Evolutionary conservation across 768 basidiomycete genomes (phyloP).

Genomic region (Sistotremastrum niveocremeum): DNA sequence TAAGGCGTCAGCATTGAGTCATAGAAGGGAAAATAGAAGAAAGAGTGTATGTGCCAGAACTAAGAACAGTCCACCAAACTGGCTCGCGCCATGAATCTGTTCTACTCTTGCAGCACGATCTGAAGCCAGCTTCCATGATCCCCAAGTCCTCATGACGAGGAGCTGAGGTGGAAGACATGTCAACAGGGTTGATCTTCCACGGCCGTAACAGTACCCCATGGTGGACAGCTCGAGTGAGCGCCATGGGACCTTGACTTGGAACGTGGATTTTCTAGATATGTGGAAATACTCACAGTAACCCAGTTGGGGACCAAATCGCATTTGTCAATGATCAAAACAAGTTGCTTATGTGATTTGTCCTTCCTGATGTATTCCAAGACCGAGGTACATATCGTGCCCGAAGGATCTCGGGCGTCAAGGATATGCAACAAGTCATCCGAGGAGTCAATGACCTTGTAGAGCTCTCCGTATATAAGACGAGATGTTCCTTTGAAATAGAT

Average conservation of each 20-base stretch:
- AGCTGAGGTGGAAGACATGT: conserved; percentile 8
- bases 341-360: conserved; percentile 95
- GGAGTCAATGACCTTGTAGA: conserved; percentile 99
- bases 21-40: conserved; percentile 5
- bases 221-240: conserved; percentile 5
- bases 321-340: conserved; percentile 94
- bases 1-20: neutral
- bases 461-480: conserved; percentile 88
- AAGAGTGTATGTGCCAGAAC: conserved; percentile 28
- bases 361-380: conserved; percentile 88
- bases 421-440: conserved; percentile 94
- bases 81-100: neutral
- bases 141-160: conserved; percentile 20
- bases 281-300: conserved; percentile 71
- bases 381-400: conserved; percentile 90
- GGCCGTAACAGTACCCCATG: conserved; percentile 30
- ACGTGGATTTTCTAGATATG: conserved; percentile 16
- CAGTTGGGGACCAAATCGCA: conserved; percentile 97
- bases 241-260: conserved; percentile 28
- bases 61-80: conserved; percentile 19
- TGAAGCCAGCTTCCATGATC: conserved; percentile 16
- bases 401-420: conserved; percentile 87
- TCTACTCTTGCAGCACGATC: conserved; percentile 20
- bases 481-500: conserved; percentile 95
- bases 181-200: conserved; percentile 29